phyloP scores from a whole-genome alignment of 805 yeast species.

The Jamesozyma hellenica region DNA sequence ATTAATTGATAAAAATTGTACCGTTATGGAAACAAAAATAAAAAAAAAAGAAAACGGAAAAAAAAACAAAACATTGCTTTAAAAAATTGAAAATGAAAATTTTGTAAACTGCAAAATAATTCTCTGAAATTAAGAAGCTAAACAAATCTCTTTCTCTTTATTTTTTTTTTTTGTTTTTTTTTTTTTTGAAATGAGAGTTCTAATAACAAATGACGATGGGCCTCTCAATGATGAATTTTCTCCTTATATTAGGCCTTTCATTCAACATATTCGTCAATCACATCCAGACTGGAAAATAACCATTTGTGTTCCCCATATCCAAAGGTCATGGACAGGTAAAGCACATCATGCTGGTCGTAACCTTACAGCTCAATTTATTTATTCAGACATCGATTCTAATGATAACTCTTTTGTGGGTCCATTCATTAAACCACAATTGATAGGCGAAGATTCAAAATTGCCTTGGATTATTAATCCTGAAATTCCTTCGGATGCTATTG shows the following conservation, averaged over 20 bases:
- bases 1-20: too few relatives aligned
- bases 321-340: conserved; percentile 94
- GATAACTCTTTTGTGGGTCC: conserved; percentile 61
- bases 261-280: conserved; percentile 48
- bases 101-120: too few relatives aligned
- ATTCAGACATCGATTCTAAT: conserved; percentile 37
- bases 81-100: too few relatives aligned
- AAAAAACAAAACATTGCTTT: too few relatives aligned
- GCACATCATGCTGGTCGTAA: conserved; percentile 84
- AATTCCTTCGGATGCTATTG: conserved; percentile 37
- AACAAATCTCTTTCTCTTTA: too few relatives aligned
- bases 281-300: conserved; percentile 76
- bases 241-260: conserved; percentile 76
- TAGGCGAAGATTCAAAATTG: conserved; percentile 22
- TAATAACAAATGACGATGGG: conserved; percentile 90
- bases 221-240: conserved; percentile 73
- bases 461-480: conserved; percentile 16
- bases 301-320: conserved; percentile 71
- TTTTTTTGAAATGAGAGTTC: conserved; percentile 34
- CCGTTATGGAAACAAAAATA: too few relatives aligned
- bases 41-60: too few relatives aligned
- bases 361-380: conserved; percentile 52
- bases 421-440: conserved; percentile 40
- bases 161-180: too few relatives aligned
- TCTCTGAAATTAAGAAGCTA: too few relatives aligned